Percentiles rank a stretch among this genome's conserved stretches.
Conservation (phyloP, 1,284 basidiomycete genomes). For the Naganishia cerealis region DNA sequence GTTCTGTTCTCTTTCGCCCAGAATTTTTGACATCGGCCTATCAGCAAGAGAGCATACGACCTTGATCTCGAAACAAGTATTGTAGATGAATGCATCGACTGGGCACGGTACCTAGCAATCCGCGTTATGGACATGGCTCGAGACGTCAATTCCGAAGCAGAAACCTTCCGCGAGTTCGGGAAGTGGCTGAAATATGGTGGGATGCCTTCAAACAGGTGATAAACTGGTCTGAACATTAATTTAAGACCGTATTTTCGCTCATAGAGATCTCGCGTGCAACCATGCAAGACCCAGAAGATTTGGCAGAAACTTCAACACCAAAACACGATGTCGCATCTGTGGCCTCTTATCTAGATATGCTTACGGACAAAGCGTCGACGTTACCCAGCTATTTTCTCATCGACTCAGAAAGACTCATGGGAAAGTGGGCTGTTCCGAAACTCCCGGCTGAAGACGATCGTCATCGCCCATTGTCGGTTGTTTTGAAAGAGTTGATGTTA, state of each 20-base stretch:
- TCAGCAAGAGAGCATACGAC: constrained; percentile 8
- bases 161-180: constrained; percentile 42
- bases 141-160: constrained; percentile 19
- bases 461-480: constrained; percentile 3
- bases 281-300: constrained; percentile 12
- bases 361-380: constrained; percentile 6
- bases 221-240: neutral
- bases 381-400: constrained; percentile 7
- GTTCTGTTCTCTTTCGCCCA: neutral
- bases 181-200: constrained; percentile 51
- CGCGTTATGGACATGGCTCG: constrained; percentile 25
- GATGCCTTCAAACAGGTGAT: constrained; percentile 27
- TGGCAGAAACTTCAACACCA: constrained; percentile 8
- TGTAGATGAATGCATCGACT: constrained; percentile 19
- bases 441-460: neutral
- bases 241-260: neutral
- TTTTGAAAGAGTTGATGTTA: constrained; percentile 9
- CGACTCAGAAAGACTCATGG: constrained; percentile 14
- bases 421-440: constrained; percentile 7
- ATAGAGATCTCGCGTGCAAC: constrained; percentile 22
- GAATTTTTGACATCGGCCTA: neutral
- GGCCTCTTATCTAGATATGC: constrained; percentile 18
- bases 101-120: constrained; percentile 30
- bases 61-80: neutral
- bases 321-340: constrained; percentile 18